Evolutionary conservation across 306 rosid species (phyloP).

Genomic region (Ziziphus jujuba): DNA sequence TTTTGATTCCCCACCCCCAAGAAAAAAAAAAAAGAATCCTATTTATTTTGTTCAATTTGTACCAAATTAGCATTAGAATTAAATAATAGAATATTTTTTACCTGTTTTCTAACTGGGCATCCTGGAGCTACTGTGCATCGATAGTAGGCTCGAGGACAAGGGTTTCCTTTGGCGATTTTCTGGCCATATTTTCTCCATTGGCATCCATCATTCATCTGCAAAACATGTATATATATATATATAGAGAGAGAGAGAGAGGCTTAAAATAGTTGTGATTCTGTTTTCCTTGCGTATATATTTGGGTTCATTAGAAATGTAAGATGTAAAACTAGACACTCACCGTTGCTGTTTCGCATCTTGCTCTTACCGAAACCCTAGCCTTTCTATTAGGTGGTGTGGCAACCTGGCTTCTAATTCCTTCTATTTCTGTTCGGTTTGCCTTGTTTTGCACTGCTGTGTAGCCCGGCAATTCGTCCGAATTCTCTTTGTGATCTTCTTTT

Average conservation of each 20-base stretch:
- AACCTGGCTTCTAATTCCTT: conserved; percentile 37
- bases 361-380: conserved; percentile 97
- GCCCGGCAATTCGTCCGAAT: conserved; percentile 24
- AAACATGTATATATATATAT: neutral
- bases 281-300: neutral
- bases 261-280: neutral
- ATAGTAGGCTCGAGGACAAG: conserved; percentile 94
- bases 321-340: conserved; percentile 38
- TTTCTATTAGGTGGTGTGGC: conserved; percentile 63
- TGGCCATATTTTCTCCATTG: conserved; percentile 99
- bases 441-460: conserved; percentile 44
- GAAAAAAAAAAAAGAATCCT: too few species aligned
- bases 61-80: too few species aligned
- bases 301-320: neutral
- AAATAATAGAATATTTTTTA: conserved; percentile 1
- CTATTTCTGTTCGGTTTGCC: conserved; percentile 32
- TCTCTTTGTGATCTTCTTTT: conserved; percentile 18
- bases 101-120: conserved; percentile 95
- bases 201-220: conserved; percentile 91
- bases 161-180: conserved; percentile 89
- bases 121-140: conserved; percentile 91
- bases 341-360: conserved; percentile 88
- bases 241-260: too few species aligned
- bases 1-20: too few species aligned
- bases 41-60: too few species aligned